A percentile compares a stretch with the other conserved stretches of the same genome.
These are phyloP conservation scores for Nematodospora valgi DNA, from an alignment of 805 yeast species.

Conservation along the genomic window DNA sequence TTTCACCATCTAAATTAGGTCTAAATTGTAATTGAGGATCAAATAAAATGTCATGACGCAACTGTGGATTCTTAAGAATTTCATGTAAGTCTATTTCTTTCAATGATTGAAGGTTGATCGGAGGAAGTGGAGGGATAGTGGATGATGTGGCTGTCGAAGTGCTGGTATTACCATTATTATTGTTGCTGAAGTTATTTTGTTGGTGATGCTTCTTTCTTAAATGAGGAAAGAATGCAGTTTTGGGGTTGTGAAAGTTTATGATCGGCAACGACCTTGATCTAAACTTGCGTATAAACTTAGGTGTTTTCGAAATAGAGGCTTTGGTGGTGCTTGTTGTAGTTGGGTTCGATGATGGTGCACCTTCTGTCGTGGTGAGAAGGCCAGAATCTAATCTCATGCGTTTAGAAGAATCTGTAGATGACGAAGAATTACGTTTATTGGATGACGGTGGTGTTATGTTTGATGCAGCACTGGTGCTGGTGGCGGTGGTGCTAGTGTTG, in stretches of 20 bases:
- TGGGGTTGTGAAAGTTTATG: constrained; percentile 27
- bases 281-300: constrained; percentile 32
- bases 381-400: constrained; percentile 19
- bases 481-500: background rate
- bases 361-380: background rate
- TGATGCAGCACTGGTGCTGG: constrained; percentile 3
- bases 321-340: constrained; percentile 3
- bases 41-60: constrained; percentile 88
- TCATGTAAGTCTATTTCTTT: constrained; percentile 86
- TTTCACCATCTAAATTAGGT: constrained; percentile 87
- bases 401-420: constrained; percentile 14
- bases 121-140: constrained; percentile 58
- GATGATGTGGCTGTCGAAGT: constrained; percentile 1
- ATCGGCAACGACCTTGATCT: constrained; percentile 42
- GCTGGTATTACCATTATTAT: background rate
- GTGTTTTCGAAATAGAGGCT: constrained; percentile 19
- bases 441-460: no score
- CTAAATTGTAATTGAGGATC: constrained; percentile 91
- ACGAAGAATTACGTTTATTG: constrained; percentile 16
- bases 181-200: constrained; percentile 10
- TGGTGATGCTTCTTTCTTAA: constrained; percentile 7
- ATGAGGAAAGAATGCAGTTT: constrained; percentile 7
- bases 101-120: constrained; percentile 75
- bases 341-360: constrained; percentile 6
- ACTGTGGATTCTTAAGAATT: constrained; percentile 85